Evolutionary conservation across 2,329 filamentous ascomycete species (phyloP).

Genomic region (Aspergillus alliaceus): DNA sequence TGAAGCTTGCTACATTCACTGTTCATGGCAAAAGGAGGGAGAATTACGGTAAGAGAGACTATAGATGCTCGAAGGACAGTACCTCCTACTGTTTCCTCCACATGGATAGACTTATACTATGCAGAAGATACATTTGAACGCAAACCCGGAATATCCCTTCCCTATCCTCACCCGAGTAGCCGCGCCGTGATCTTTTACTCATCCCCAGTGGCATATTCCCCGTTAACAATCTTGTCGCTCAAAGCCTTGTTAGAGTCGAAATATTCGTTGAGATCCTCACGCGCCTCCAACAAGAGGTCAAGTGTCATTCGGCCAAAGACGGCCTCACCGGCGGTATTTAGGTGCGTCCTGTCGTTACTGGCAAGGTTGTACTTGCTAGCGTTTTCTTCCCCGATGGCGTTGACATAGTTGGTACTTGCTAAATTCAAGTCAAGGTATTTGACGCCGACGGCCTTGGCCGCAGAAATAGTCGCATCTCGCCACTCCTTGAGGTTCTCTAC

Average conservation of each 20-base stretch:
- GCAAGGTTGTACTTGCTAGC: conserved; percentile 9
- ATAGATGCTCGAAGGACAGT: too few species aligned
- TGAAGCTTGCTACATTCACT: too few species aligned
- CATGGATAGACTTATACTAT: too few species aligned
- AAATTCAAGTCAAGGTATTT: conserved; percentile 10
- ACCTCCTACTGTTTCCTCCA: too few species aligned
- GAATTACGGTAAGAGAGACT: too few species aligned
- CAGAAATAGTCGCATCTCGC: conserved; percentile 5
- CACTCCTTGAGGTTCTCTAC: conserved; percentile 8
- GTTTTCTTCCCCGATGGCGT: conserved; percentile 11
- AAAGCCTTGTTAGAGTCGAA: conserved; percentile 7
- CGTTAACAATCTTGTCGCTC: conserved; percentile 7
- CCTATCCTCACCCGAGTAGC: too few species aligned
- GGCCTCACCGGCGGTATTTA: conserved; percentile 9
- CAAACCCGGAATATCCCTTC: too few species aligned
- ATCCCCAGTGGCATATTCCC: conserved; percentile 8
- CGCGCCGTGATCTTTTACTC: background rate
- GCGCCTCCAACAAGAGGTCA: conserved; percentile 7
- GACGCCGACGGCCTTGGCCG: conserved; percentile 8
- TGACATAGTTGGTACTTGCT: conserved; percentile 9
- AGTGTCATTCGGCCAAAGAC: conserved; percentile 14
- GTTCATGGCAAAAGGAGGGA: too few species aligned
- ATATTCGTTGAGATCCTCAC: conserved; percentile 2
- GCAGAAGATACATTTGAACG: too few species aligned
- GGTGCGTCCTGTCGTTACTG: conserved; percentile 8